These are phyloP conservation scores for Mrakia gelida DNA, from an alignment of 768 basidiomycete species.

Conservation along the genomic window DNA sequence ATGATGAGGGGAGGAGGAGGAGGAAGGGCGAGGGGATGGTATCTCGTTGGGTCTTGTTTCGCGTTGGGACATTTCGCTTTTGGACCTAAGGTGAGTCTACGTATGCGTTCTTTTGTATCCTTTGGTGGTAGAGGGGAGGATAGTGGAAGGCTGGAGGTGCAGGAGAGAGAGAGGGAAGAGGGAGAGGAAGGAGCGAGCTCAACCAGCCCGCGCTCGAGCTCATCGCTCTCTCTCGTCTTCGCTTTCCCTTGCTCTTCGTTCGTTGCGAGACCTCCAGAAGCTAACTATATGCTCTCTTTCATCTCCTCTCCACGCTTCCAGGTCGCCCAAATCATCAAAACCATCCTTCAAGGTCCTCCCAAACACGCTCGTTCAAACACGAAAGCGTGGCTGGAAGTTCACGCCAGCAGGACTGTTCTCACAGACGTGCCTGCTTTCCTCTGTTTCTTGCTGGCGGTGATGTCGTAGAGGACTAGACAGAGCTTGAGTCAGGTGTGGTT, in stretches of 20 bases:
- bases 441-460: neutral
- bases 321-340: constrained; percentile 5
- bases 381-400: neutral
- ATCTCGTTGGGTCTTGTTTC: neutral
- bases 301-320: neutral
- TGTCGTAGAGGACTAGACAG: neutral
- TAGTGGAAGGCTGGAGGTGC: neutral
- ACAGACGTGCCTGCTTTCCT: neutral
- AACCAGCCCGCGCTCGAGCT: too few species aligned
- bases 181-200: too few species aligned
- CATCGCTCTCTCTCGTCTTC: too few species aligned
- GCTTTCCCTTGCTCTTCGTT: too few species aligned
- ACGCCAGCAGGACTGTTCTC: neutral
- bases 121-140: neutral
- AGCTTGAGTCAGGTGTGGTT: neutral
- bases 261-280: too few species aligned
- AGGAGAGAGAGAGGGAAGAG: too few species aligned
- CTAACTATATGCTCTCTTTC: too few species aligned
- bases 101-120: neutral
- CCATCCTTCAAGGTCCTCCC: neutral
- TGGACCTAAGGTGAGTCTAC: constrained; percentile 4
- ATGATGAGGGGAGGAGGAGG: constrained; percentile 16
- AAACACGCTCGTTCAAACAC: neutral
- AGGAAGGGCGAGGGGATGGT: constrained; percentile 1
- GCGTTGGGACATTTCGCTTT: neutral